These are phyloP conservation scores for Botrytis tulipae DNA, from an alignment of 2,329 filamentous ascomycete species.

Conservation along the genomic window DNA sequence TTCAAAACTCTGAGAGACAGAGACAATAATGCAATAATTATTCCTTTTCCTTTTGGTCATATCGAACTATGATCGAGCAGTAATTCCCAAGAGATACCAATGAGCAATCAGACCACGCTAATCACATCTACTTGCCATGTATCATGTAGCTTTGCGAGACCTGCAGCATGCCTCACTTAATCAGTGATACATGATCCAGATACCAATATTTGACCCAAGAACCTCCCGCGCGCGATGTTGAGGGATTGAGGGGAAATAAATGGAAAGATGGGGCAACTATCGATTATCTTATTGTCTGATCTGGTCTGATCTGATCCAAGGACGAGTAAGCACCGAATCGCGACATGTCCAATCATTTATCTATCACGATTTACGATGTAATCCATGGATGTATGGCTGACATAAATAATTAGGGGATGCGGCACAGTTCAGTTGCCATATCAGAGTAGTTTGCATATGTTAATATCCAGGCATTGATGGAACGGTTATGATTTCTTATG, in stretches of 20 bases:
- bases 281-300: background rate
- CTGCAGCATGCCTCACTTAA: slow-evolving; percentile 20
- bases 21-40: background rate
- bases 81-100: background rate
- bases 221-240: background rate
- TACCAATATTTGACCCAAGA: background rate
- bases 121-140: slow-evolving; percentile 20
- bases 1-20: background rate
- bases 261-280: background rate
- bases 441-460: background rate
- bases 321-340: background rate
- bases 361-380: background rate
- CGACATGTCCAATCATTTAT: background rate
- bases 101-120: slow-evolving; percentile 15
- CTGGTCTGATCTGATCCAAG: background rate
- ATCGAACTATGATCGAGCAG: background rate
- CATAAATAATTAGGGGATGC: background rate
- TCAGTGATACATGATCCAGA: slow-evolving; percentile 18
- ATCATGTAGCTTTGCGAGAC: slow-evolving; percentile 17
- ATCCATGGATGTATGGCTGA: slow-evolving; percentile 1
- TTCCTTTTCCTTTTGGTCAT: background rate
- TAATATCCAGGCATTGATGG: background rate
- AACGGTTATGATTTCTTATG: background rate
- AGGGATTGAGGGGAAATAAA: background rate
- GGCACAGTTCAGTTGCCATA: background rate